A percentile compares a stretch with the other conserved stretches of the same genome.
These are phyloP conservation scores for Apiospora hydei DNA, from an alignment of 2,329 filamentous ascomycete genomes.

Conservation along the genomic window DNA sequence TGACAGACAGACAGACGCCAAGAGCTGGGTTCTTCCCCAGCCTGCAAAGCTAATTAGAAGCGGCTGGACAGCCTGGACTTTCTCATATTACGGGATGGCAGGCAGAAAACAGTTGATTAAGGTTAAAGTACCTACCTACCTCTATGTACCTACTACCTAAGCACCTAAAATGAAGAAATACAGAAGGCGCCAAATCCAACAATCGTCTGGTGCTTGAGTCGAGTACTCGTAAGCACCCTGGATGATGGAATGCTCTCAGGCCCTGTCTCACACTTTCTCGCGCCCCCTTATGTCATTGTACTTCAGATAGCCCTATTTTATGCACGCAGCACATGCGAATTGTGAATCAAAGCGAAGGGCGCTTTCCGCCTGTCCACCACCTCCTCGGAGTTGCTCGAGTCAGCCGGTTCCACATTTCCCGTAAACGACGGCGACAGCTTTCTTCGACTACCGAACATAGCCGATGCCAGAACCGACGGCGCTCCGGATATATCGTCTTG, in stretches of 20 bases:
- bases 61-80: neutral
- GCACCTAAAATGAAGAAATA: neutral
- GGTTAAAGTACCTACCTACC: neutral
- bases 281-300: neutral
- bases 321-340: neutral
- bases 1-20: neutral
- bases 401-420: conserved; percentile 1
- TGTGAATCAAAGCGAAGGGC: neutral
- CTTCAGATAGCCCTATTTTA: neutral
- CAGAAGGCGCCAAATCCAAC: neutral
- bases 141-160: neutral
- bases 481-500: neutral
- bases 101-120: neutral
- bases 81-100: neutral
- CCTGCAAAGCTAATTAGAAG: neutral
- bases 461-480: conserved; percentile 1
- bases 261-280: neutral
- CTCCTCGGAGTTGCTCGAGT: conserved; percentile 17
- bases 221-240: neutral
- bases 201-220: neutral
- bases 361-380: neutral
- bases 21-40: neutral
- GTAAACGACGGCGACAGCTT: neutral
- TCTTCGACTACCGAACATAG: neutral
- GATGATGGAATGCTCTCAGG: neutral